Percentiles rank a stretch among this genome's conserved stretches.
phyloP scores from a whole-genome alignment of 768 basidiomycete species.

The Tulasnella sp. region DNA sequence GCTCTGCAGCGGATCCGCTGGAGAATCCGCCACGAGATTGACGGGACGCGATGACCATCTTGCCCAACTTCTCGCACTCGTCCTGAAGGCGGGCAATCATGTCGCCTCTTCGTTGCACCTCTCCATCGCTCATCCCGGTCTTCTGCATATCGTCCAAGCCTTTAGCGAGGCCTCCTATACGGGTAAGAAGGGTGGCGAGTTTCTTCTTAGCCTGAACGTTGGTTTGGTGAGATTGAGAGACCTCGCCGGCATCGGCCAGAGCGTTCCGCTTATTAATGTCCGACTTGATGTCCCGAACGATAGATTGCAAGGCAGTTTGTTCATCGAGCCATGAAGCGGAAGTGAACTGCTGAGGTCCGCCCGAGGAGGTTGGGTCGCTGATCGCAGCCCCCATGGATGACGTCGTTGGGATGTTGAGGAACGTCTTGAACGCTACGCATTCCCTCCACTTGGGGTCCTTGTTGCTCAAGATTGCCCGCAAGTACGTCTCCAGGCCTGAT shows the following conservation, averaged over 20 bases:
- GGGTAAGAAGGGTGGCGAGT: slow-evolving; percentile 61
- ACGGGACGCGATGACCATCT: slow-evolving; percentile 66
- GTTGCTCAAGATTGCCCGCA: slow-evolving; percentile 72
- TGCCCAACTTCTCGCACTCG: slow-evolving; percentile 78
- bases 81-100: slow-evolving; percentile 82
- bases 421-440: slow-evolving; percentile 65
- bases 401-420: slow-evolving; percentile 60
- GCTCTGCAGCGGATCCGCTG: slow-evolving; percentile 25
- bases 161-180: slow-evolving; percentile 59
- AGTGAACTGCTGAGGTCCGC: slow-evolving; percentile 43
- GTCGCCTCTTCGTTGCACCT: slow-evolving; percentile 77
- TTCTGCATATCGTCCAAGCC: slow-evolving; percentile 55
- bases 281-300: slow-evolving; percentile 71
- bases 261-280: slow-evolving; percentile 83
- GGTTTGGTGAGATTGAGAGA: slow-evolving; percentile 59
- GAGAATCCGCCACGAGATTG: slow-evolving; percentile 13
- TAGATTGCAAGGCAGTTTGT: slow-evolving; percentile 62
- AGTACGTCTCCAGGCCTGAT: slow-evolving; percentile 65
- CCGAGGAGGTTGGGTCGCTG: slow-evolving; percentile 5
- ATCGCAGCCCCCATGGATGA: slow-evolving; percentile 30
- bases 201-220: slow-evolving; percentile 80
- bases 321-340: slow-evolving; percentile 83
- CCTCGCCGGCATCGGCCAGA: slow-evolving; percentile 61
- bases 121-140: slow-evolving; percentile 79
- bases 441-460: slow-evolving; percentile 81